Base-by-base conservation (phyloP, 176 grass and related monocot species). In the Chrysopogon serrulatus region DNA sequence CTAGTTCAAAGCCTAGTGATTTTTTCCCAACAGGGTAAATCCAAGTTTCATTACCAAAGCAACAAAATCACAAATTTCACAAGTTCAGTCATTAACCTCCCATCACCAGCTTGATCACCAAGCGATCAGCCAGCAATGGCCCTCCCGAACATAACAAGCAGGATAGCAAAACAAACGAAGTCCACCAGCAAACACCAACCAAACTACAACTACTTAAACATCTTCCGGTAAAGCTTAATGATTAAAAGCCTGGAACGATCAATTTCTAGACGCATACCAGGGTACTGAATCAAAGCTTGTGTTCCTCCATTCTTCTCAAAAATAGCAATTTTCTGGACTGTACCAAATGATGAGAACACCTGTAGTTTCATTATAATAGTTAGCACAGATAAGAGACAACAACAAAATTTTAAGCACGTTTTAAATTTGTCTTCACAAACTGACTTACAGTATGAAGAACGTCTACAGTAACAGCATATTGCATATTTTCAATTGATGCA, bases 241-340 rank as follows among this genome's bases (percentile, higher is more conserved):
- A 35, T 75, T 69, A 76, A 45, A 53, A 73, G n/a, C 60, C 13
- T 79, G 71, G 45, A 16, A 71, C 83, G 69, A 44, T 65, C 3
- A 54, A 51, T 40, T 85, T 14, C 33, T 5, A 68, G n/a, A 33
- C 19, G 61, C 81, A 14, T 96, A 99, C 96, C 96, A 71, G 93
- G 87, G 78, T 96, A 99, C 74, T 96, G 96, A 78, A 99, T 92
- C 64, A 99, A 85, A 85, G 93, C 96, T 89, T 99, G 93, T 47
- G 88, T 94, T 85, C 81, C 91, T 73, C 93, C 93, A 14, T 99
- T 95, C 80, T 99, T 99, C 81, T 95, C 93, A 74, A 99, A 99
- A 76, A 99, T 96, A 74, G 93, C 93, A 82, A 99, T 92, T 99
- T 98, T 98, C 82, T 95, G 96, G 41, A 98, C 93, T 40, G 77